These are phyloP conservation scores for Fusarium avenaceum DNA, from an alignment of 2,329 filamentous ascomycete species.

Conservation along the genomic window DNA sequence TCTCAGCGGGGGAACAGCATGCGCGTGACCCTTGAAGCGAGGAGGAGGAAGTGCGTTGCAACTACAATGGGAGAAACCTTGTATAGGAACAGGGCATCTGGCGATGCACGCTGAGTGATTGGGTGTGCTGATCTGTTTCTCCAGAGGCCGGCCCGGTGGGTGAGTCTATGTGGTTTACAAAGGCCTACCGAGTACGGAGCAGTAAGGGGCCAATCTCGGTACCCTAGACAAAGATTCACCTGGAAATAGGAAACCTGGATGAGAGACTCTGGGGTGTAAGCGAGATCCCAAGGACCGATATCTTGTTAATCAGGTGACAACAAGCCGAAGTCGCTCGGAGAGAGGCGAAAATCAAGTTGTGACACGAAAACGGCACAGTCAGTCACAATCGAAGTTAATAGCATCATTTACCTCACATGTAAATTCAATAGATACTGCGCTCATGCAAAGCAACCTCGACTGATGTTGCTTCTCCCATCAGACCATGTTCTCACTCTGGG, in stretches of 20 bases:
- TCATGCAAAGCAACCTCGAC: conserved; percentile 33
- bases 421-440: not conserved
- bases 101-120: conserved; percentile 20
- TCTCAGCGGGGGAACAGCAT: conserved; percentile 21
- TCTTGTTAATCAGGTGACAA: conserved; percentile 11
- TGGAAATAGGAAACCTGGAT: not conserved
- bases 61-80: conserved; percentile 1
- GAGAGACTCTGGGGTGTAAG: conserved; percentile 7
- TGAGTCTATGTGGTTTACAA: conserved; percentile 5
- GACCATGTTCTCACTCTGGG: conserved; percentile 21
- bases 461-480: conserved; percentile 26
- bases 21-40: conserved; percentile 30
- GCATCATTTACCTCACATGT: not conserved
- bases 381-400: not conserved
- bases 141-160: conserved; percentile 38
- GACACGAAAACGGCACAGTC: not conserved
- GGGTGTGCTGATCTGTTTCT: conserved; percentile 32
- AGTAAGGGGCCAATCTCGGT: conserved; percentile 19
- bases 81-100: conserved; percentile 8
- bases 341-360: not conserved
- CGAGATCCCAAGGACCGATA: conserved; percentile 16
- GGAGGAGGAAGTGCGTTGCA: conserved; percentile 32
- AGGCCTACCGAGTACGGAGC: conserved; percentile 24
- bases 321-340: conserved; percentile 32
- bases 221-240: conserved; percentile 7